These are phyloP conservation scores for Solanum tarijense DNA, from an alignment of 257 asterid species.

Conservation along the genomic window DNA sequence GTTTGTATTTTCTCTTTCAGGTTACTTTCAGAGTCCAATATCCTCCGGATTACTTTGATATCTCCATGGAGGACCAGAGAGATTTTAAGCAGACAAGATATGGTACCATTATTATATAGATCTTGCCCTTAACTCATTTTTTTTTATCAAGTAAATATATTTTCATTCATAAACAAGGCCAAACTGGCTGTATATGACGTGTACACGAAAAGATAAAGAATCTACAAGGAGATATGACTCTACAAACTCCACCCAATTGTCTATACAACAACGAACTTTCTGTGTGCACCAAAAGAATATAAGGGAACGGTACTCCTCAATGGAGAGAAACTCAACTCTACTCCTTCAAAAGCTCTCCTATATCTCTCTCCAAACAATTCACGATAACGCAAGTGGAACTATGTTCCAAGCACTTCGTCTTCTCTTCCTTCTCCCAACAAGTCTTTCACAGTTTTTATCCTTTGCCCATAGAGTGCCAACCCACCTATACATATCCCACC, in stretches of 20 bases:
- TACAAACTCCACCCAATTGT: neutral
- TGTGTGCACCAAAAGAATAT: neutral
- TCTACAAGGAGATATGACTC: neutral
- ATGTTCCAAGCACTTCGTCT: neutral
- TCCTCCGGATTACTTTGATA: constrained; percentile 77
- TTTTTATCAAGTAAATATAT: neutral
- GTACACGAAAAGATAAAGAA: neutral
- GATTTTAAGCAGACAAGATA: constrained; percentile 95
- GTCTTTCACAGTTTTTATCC: neutral
- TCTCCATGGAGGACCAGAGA: constrained; percentile 88
- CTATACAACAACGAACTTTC: neutral
- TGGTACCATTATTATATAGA: constrained; percentile 36
- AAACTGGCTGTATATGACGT: neutral
- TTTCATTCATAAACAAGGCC: neutral
- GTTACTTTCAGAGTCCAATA: constrained; percentile 78
- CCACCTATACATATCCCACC: neutral
- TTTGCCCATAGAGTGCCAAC: neutral
- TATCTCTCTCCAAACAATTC: neutral
- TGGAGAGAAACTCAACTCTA: neutral
- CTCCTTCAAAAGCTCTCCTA: neutral
- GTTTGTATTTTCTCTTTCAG: constrained; percentile 24
- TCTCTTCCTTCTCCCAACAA: neutral
- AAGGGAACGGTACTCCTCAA: neutral
- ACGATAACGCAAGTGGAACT: neutral
- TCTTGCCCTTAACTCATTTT: neutral